Base-by-base conservation (phyloP, 2,329 filamentous ascomycete genomes). In the Didymosphaeria variabile region DNA sequence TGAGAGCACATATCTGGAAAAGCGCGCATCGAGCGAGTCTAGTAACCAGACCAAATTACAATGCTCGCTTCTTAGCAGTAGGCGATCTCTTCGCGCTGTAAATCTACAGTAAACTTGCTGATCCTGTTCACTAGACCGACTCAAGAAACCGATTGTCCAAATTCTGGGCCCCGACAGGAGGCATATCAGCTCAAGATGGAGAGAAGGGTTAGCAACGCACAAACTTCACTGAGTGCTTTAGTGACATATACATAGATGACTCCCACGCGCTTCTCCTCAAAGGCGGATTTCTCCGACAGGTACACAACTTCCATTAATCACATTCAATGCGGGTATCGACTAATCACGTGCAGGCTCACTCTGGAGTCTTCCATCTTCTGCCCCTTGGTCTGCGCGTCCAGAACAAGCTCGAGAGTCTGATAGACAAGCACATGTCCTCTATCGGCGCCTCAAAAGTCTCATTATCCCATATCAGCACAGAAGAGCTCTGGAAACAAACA, bases 341-440 rank as follows among this genome's bases (percentile, higher is more conserved):
- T 72, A 34, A 76, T 70, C 67, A 72, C 62, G 60, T 71, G 60
- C 70, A 93, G 88, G 90, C 93, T 21, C 91, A 97, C 74, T 88
- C 94, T 8, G 95, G 95, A 31, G 88, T 98, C 38, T 99, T 97
- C 71, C 95, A 99, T 72, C 85, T 97, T 73, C 84, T 99, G 1
- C 95, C 95, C 0, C 81, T 99, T 0, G 95, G 95, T 0, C 84
- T 93, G 32, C 87, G 93, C 31, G 92, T 98, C 0, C 93, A 97
- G 72, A 87, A 93, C 55, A 99, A 98, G 77, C 82, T 98, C 32
- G 93, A 97, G 73, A 81, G 81, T 12, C 81, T 98, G 12, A 90
- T 99, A 67, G 94, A 97, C 74, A 92, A 91, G 73, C 89, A 97
- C 75, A 99, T 99, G 95, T 83, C 83, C 55, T 86, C 85, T 36